Conservation (phyloP, 2,329 filamentous ascomycete genomes). For the Alternaria metachromatica region DNA sequence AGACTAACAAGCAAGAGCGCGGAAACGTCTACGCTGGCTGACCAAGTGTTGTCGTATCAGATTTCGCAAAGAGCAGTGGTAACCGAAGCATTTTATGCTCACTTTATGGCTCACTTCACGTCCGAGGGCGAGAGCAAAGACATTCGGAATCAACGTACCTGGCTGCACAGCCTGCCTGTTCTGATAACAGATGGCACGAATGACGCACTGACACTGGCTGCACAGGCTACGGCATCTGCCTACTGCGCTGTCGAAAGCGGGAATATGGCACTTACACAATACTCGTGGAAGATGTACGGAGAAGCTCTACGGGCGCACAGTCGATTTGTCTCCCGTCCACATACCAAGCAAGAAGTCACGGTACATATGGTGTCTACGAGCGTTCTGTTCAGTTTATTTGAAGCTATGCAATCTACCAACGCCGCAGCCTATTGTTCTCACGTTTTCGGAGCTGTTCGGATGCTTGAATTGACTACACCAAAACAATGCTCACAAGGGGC, state of each 20-base stretch:
- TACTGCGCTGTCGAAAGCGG: constrained; percentile 34
- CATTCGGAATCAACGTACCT: constrained; percentile 33
- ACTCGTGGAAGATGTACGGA: constrained; percentile 37
- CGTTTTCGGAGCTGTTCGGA: constrained; percentile 36
- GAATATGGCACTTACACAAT: constrained; percentile 23
- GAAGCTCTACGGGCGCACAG: constrained; percentile 33
- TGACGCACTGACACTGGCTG: constrained; percentile 29
- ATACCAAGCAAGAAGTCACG: constrained; percentile 22
- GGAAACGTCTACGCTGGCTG: neutral
- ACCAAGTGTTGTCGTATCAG: constrained; percentile 3
- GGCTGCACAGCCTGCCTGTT: constrained; percentile 36
- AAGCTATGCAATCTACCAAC: constrained; percentile 40
- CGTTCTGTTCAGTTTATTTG: constrained; percentile 40
- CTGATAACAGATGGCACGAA: constrained; percentile 33
- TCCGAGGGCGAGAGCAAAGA: constrained; percentile 31
- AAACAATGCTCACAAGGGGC: constrained; percentile 34
- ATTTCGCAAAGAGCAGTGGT: constrained; percentile 24
- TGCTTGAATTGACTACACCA: constrained; percentile 36
- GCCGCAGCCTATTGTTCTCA: constrained; percentile 38
- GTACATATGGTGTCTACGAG: constrained; percentile 42
- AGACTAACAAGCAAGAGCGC: neutral
- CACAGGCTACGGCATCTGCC: constrained; percentile 36
- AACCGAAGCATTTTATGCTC: constrained; percentile 36
- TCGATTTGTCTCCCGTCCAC: constrained; percentile 13
- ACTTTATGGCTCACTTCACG: constrained; percentile 38